Percentiles rank a stretch among this genome's conserved stretches.
These are phyloP conservation scores for Immersiella caudata DNA, from an alignment of 495 filamentous ascomycete species.

Conservation along the genomic window DNA sequence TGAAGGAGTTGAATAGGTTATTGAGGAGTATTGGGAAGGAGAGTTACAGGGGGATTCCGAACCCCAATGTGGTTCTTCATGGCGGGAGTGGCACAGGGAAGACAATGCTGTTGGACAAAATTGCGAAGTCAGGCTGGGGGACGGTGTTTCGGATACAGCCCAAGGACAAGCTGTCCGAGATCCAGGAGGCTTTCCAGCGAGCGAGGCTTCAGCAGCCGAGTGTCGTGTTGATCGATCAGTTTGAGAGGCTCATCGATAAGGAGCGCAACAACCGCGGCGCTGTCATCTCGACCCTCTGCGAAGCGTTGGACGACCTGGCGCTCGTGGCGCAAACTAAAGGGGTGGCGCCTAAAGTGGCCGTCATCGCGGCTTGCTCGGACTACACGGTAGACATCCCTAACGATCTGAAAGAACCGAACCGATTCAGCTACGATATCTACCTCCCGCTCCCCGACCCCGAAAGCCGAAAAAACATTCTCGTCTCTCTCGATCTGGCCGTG, in stretches of 20 bases:
- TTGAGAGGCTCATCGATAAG: constrained; percentile 75
- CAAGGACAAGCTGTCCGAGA: constrained; percentile 57
- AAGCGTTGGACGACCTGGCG: constrained; percentile 55
- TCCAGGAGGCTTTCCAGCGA: constrained; percentile 71
- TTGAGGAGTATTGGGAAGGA: constrained; percentile 58
- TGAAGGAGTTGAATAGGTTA: constrained; percentile 66
- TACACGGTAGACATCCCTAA: constrained; percentile 76
- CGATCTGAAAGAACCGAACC: constrained; percentile 65
- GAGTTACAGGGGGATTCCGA: constrained; percentile 38
- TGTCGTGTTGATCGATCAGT: constrained; percentile 78
- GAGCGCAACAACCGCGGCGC: constrained; percentile 52
- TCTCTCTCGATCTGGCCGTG: constrained; percentile 47
- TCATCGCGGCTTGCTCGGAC: constrained; percentile 75
- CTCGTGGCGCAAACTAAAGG: constrained; percentile 38
- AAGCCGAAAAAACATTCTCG: constrained; percentile 76
- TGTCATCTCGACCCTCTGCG: constrained; percentile 53
- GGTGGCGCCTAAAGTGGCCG: constrained; percentile 52
- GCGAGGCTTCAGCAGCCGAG: constrained; percentile 75
- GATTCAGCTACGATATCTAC: constrained; percentile 73
- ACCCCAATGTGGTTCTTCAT: constrained; percentile 69
- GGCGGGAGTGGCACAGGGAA: constrained; percentile 86
- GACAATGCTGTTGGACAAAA: constrained; percentile 65
- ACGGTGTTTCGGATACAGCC: constrained; percentile 63
- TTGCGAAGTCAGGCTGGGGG: constrained; percentile 71
- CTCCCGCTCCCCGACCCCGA: constrained; percentile 75